These are phyloP conservation scores for Acorus gramineus DNA, from an alignment of 106 monocot genomes.

Conservation along the genomic window DNA sequence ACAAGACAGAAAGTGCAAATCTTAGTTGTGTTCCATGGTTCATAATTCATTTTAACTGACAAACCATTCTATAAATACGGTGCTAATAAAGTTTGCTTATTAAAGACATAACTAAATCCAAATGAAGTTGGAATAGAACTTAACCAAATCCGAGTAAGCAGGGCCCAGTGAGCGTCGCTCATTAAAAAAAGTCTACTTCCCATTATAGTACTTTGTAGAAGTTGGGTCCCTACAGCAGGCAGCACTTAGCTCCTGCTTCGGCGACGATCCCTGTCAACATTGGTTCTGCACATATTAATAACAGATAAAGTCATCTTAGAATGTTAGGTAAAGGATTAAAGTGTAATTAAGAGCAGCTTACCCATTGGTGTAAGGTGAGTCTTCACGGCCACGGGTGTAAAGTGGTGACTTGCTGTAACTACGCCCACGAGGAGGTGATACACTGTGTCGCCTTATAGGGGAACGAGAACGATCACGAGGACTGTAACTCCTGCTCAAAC, in stretches of 20 bases:
- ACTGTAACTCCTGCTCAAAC: slow-evolving; percentile 44
- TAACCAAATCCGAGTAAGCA: slow-evolving; percentile 37
- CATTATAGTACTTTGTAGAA: slow-evolving; percentile 11
- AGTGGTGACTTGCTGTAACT: slow-evolving; percentile 77
- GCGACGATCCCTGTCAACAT: slow-evolving; percentile 27
- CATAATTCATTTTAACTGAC: not conserved
- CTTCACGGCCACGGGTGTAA: slow-evolving; percentile 37
- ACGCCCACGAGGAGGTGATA: slow-evolving; percentile 37
- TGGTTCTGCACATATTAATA: slow-evolving; percentile 9
- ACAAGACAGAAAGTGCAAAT: slow-evolving; percentile 21
- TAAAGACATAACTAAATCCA: slow-evolving; percentile 2
- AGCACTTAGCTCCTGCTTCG: slow-evolving; percentile 45
- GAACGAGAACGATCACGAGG: slow-evolving; percentile 56
- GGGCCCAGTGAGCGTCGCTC: slow-evolving; percentile 13
- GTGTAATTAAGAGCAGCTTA: slow-evolving; percentile 7
- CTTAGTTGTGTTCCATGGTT: slow-evolving; percentile 18
- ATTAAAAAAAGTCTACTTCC: slow-evolving; percentile 1
- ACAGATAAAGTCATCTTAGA: not conserved
- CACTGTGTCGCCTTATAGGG: slow-evolving; percentile 35
- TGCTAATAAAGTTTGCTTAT: not conserved
- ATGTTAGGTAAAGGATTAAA: not conserved
- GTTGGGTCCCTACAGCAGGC: not conserved
- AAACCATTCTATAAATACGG: not conserved
- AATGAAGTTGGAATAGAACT: slow-evolving; percentile 33
- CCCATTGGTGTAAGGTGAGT: slow-evolving; percentile 62